A percentile compares a stretch with the other conserved stretches of the same genome.
These are phyloP conservation scores for Cladosporium halotolerans DNA, from an alignment of 2,329 filamentous ascomycete species.

Conservation along the genomic window DNA sequence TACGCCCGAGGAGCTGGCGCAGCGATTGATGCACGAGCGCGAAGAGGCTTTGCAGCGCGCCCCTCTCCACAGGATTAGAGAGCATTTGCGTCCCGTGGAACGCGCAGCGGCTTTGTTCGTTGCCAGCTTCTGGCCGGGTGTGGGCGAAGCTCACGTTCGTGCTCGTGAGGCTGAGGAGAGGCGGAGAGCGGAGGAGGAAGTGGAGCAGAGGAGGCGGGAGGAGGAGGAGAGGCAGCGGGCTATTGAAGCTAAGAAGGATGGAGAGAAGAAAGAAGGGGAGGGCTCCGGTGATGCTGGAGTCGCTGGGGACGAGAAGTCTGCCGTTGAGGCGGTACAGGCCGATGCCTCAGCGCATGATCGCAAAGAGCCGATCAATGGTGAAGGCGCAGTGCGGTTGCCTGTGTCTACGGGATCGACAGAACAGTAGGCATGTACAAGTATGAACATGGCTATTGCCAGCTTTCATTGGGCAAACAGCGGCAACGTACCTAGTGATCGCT, in stretches of 20 bases:
- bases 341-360: neutral
- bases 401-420: neutral
- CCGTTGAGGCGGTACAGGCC: neutral
- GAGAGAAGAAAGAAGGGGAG: constrained; percentile 1
- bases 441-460: too few species aligned
- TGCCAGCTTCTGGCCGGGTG: constrained; percentile 55
- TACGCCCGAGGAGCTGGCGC: constrained; percentile 38
- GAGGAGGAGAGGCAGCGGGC: constrained; percentile 22
- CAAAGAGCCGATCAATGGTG: neutral
- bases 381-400: neutral
- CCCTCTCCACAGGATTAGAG: constrained; percentile 21
- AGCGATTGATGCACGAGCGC: constrained; percentile 31
- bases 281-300: neutral
- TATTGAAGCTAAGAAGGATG: neutral
- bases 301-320: neutral
- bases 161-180: constrained; percentile 42
- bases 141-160: constrained; percentile 55
- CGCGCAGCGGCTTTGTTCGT: constrained; percentile 56
- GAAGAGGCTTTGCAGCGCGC: constrained; percentile 17
- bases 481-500: too few species aligned
- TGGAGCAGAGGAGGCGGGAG: constrained; percentile 20
- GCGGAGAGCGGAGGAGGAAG: constrained; percentile 23
- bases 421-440: neutral
- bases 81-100: constrained; percentile 43
- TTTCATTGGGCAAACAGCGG: too few species aligned